These are phyloP conservation scores for Xylaria acuta DNA, from an alignment of 495 filamentous ascomycete species.

Conservation along the genomic window DNA sequence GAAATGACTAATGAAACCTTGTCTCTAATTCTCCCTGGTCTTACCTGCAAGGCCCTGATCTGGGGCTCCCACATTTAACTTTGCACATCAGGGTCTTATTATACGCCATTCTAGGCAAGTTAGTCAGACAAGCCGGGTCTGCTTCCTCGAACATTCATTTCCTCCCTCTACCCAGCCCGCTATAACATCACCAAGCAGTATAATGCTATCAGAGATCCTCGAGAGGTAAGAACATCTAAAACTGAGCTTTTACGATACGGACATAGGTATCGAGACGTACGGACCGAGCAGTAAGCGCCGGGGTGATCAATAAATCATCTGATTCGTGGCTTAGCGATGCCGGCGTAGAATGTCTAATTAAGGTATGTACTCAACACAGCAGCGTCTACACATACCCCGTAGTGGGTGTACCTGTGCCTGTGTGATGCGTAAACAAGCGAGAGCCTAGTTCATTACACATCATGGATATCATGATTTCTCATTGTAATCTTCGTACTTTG, in stretches of 20 bases:
- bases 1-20: neutral
- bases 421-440: neutral
- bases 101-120: too few relatives aligned
- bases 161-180: too few relatives aligned
- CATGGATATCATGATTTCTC: neutral
- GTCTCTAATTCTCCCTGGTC: neutral
- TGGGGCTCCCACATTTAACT: neutral
- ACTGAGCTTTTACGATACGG: neutral
- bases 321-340: neutral
- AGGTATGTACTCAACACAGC: neutral
- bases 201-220: neutral
- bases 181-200: neutral
- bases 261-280: neutral
- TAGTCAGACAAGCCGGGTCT: neutral
- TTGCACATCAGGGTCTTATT: too few relatives aligned
- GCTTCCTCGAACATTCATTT: neutral
- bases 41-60: neutral
- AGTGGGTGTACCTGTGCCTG: too few relatives aligned
- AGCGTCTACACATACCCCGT: neutral
- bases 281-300: neutral
- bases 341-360: neutral
- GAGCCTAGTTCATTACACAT: neutral
- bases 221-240: neutral
- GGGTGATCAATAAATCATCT: neutral
- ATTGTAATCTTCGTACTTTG: conserved; percentile 1